Base-by-base conservation (phyloP, 2,329 filamentous ascomycete genomes). In the Ceratocystis ficicola region DNA sequence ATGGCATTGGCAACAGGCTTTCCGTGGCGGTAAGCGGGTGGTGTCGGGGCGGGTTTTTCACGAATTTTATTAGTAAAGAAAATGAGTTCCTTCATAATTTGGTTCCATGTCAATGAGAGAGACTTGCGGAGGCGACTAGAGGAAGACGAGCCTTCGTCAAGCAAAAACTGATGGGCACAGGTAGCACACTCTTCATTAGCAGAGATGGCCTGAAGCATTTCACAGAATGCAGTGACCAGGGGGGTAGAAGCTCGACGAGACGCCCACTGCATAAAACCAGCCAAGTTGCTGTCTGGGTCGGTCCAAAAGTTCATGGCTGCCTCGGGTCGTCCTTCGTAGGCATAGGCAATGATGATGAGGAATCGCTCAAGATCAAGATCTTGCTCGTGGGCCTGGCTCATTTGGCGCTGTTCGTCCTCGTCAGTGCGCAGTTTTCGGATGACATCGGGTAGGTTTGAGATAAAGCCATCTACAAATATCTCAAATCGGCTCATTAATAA, bases 211-310 rank as follows among this genome's bases (percentile, higher is more conserved):
- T 91, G 89, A 17, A 99, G 79, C 86, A 99, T 93, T 73, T 97
- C 93, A 74, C 94, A 99, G 71, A 97, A 99, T 12, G 93, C 92
- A 68, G 90, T 94, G 67, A 95, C 92, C 28, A 96, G 82, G n/a
- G 94, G 94, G 0, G 95, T 96, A 0, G 95, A 96, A 68, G 95
- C 91, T 71, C 94, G 83, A 70, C 90, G 87, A 2, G 94, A 96
- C n/a, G 92, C 89, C 94, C 94, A 99, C 69, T 95, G 89, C 73
- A 99, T 81, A 73, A 99, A 99, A 0, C 94, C 94, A 69, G 92
- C 89, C 41, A 99, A 79, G 70, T 96, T 96, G 72, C 91, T 91
- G 71, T 99, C 94, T 1, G 88, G 86, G 72, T 96, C 92, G 41
- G 83, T 83, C 94, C 94, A 99, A 70, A 97, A 97, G 59, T 86